Evolutionary conservation across 164 flowering plant genomes (phyloP).

Genomic region (Amborella trichopoda): DNA sequence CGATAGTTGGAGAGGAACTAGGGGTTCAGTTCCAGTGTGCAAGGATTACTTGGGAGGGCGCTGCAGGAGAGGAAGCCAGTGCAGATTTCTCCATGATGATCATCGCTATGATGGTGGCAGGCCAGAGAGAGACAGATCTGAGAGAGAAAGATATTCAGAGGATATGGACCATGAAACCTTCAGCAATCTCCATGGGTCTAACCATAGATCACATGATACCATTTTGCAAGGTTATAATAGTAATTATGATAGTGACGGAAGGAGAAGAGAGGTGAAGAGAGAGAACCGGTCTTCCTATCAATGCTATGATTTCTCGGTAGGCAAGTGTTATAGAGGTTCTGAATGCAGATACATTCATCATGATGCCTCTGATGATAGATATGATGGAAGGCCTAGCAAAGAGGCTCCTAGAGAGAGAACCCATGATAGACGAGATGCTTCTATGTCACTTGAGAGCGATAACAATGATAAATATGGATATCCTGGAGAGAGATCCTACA

Average conservation of each 20-base stretch:
- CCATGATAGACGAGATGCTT: conserved; percentile 19
- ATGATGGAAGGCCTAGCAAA: conserved; percentile 7
- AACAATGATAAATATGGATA: no score
- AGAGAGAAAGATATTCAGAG: conserved; percentile 17
- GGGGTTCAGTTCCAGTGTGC: conserved; percentile 26
- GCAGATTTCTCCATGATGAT: conserved; percentile 38
- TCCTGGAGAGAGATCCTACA: no score
- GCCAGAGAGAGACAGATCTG: conserved; percentile 24
- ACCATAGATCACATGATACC: conserved; percentile 11
- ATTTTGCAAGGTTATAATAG: conserved; percentile 6
- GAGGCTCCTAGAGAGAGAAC: conserved; percentile 22
- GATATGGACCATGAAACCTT: conserved; percentile 10
- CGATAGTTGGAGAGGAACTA: conserved; percentile 32
- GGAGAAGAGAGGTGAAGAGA: conserved; percentile 10
- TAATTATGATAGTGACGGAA: conserved; percentile 11
- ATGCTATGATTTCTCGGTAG: conserved; percentile 34
- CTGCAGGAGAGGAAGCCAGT: conserved; percentile 50
- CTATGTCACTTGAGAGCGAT: conserved; percentile 21
- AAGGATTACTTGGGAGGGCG: conserved; percentile 45
- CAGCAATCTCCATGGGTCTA: conserved; percentile 10
- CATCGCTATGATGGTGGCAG: conserved; percentile 27
- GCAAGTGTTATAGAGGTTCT: conserved; percentile 38
- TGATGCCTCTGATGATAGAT: conserved; percentile 20
- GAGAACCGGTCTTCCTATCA: conserved; percentile 5
- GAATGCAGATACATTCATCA: conserved; percentile 42